These are phyloP conservation scores for Colletotrichum sp. DNA, from an alignment of 2,329 filamentous ascomycete species.

Conservation along the genomic window DNA sequence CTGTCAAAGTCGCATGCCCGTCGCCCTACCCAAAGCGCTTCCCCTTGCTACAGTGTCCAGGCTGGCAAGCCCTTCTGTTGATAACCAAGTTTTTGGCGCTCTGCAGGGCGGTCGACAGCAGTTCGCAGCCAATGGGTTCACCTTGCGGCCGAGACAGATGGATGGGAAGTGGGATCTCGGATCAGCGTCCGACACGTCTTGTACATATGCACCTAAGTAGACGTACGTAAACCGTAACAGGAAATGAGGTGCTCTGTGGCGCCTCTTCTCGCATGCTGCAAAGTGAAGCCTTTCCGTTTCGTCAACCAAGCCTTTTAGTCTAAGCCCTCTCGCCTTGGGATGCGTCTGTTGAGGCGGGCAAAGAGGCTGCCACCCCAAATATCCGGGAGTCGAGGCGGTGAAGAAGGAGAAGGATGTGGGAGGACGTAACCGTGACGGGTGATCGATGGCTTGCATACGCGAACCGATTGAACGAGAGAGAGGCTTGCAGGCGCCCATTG, in stretches of 20 bases:
- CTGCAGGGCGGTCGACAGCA: background rate
- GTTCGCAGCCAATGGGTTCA: background rate
- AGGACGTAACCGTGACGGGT: background rate
- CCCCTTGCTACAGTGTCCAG: background rate
- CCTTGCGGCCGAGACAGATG: constrained; percentile 5
- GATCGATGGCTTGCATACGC: constrained; percentile 8
- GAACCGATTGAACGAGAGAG: background rate
- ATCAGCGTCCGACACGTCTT: background rate
- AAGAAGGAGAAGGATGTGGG: background rate
- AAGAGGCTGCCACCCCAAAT: background rate
- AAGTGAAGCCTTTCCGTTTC: background rate
- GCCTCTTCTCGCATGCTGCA: background rate
- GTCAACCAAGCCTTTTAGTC: background rate
- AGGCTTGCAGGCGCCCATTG: background rate
- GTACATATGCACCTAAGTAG: background rate
- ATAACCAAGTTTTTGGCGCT: background rate
- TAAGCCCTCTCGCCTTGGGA: background rate
- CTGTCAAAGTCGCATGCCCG: constrained; percentile 15
- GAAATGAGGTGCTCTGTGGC: background rate
- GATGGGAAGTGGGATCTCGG: background rate
- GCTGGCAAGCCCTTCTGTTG: background rate
- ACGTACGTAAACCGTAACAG: background rate
- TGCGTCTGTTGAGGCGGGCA: background rate
- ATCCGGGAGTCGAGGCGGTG: constrained; percentile 9
- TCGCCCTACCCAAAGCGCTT: background rate